phyloP scores from a whole-genome alignment of 371 early-diverging fungal species.

The Mucor racemosus region DNA sequence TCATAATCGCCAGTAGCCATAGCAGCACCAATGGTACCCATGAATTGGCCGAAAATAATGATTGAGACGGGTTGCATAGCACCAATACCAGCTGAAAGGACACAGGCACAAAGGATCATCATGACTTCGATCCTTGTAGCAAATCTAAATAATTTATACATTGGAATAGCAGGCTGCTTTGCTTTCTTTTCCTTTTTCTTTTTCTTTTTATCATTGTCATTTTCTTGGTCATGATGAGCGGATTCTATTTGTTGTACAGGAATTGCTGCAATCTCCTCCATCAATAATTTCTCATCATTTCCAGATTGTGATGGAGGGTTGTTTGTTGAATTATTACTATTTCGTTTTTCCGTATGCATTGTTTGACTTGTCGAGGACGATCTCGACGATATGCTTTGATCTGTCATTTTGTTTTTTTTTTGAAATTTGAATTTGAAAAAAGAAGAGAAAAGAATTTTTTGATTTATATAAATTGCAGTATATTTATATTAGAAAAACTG shows the following conservation, averaged over 20 bases:
- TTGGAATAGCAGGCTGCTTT: constrained; percentile 48
- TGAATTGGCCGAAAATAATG: constrained; percentile 50
- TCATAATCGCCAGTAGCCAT: constrained; percentile 12
- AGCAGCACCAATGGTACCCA: constrained; percentile 26
- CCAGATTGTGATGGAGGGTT: not conserved
- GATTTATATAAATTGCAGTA: not conserved
- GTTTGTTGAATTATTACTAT: not conserved
- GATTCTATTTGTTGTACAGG: constrained; percentile 23
- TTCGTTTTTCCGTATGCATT: constrained; percentile 18
- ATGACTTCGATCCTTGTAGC: constrained; percentile 63
- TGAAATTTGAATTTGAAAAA: too few relatives aligned
- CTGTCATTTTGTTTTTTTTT: constrained; percentile 10
- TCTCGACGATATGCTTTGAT: constrained; percentile 25
- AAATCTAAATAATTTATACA: constrained; percentile 67
- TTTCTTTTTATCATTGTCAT: constrained; percentile 27
- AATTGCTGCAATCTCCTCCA: constrained; percentile 31
- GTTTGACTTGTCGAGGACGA: constrained; percentile 34
- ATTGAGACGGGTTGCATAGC: constrained; percentile 42
- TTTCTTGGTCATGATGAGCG: not conserved
- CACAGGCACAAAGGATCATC: constrained; percentile 44
- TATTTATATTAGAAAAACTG: constrained; percentile 7
- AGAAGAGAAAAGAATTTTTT: not conserved
- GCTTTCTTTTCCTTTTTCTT: constrained; percentile 49
- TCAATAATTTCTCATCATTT: constrained; percentile 24
- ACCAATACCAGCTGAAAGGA: constrained; percentile 34